A percentile compares a stretch with the other conserved stretches of the same genome.
Evolutionary conservation across 768 basidiomycete genomes (phyloP).

Genomic region (Russula virescens): DNA sequence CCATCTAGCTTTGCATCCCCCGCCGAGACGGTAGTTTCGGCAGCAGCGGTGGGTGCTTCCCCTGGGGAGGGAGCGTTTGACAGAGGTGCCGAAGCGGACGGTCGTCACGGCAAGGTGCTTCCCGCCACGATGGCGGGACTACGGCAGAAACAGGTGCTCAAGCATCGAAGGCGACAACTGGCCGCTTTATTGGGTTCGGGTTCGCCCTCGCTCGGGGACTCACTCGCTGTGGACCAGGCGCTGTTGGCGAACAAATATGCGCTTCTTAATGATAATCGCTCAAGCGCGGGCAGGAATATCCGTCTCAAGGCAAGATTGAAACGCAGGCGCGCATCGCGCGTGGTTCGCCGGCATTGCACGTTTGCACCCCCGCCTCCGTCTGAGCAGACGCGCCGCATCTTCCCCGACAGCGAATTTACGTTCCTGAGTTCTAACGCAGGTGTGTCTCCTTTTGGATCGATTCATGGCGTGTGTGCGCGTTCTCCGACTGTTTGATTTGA

Average conservation of each 20-base stretch:
- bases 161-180: constrained; percentile 62
- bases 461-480: constrained; percentile 25
- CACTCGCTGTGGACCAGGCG: constrained; percentile 73
- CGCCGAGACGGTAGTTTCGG: neutral
- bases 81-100: neutral
- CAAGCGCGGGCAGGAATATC: neutral
- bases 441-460: constrained; percentile 45
- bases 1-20: constrained; percentile 24
- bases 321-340: constrained; percentile 46
- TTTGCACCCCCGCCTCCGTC: constrained; percentile 37
- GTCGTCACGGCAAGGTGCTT: constrained; percentile 43
- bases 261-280: constrained; percentile 22
- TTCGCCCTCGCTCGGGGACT: constrained; percentile 58
- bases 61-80: constrained; percentile 3
- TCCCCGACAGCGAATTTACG: constrained; percentile 51
- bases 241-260: constrained; percentile 43
- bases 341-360: constrained; percentile 41
- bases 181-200: constrained; percentile 65
- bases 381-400: constrained; percentile 29
- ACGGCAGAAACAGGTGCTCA: constrained; percentile 71
- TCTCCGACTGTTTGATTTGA: constrained; percentile 18
- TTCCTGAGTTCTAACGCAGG: constrained; percentile 61
- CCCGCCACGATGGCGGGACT: constrained; percentile 61
- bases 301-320: constrained; percentile 39
- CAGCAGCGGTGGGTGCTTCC: neutral